Percentiles rank a stretch among this genome's conserved stretches.
Conservation (phyloP, 371 early-diverging fungal genomes). For the Zopfochytrium polystomum region DNA sequence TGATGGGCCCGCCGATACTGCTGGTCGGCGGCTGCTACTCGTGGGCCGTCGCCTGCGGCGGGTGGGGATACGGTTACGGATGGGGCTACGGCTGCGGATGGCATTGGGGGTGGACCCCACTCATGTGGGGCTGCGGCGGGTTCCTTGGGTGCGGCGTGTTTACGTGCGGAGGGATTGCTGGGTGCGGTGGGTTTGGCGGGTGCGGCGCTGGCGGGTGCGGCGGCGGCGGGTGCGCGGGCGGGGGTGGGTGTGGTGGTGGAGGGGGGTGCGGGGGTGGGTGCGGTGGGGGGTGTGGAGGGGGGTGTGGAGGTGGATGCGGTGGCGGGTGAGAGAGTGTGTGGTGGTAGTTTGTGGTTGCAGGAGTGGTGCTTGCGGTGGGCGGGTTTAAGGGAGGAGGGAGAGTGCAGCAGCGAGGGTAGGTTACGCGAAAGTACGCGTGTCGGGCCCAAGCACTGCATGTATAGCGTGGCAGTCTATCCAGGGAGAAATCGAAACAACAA, state of each 20-base stretch:
- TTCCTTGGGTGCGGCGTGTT: background rate
- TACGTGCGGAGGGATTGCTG: background rate
- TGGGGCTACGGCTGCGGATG: conserved; percentile 4
- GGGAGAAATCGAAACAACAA: no score
- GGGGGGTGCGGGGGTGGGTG: conserved; percentile 19
- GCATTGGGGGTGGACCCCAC: background rate
- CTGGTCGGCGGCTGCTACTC: conserved; percentile 13
- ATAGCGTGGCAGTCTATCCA: no score
- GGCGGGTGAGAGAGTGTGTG: conserved; percentile 4
- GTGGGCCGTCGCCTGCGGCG: conserved; percentile 11
- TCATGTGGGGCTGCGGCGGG: conserved; percentile 8
- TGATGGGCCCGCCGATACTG: background rate
- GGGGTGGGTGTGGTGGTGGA: conserved; percentile 18
- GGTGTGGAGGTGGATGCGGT: conserved; percentile 4
- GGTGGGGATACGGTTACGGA: conserved; percentile 11
- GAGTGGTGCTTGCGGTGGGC: background rate
- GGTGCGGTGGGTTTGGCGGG: conserved; percentile 5
- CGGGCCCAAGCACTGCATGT: no score
- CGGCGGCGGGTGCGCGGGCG: conserved; percentile 18
- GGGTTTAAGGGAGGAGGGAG: background rate
- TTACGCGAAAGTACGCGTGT: no score
- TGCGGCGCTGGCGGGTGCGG: conserved; percentile 21
- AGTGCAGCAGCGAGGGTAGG: background rate
- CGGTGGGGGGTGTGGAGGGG: conserved; percentile 20
- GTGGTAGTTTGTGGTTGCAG: conserved; percentile 4